These are phyloP conservation scores for Aspergillus sp. DNA, from an alignment of 2,329 filamentous ascomycete species.

Conservation along the genomic window DNA sequence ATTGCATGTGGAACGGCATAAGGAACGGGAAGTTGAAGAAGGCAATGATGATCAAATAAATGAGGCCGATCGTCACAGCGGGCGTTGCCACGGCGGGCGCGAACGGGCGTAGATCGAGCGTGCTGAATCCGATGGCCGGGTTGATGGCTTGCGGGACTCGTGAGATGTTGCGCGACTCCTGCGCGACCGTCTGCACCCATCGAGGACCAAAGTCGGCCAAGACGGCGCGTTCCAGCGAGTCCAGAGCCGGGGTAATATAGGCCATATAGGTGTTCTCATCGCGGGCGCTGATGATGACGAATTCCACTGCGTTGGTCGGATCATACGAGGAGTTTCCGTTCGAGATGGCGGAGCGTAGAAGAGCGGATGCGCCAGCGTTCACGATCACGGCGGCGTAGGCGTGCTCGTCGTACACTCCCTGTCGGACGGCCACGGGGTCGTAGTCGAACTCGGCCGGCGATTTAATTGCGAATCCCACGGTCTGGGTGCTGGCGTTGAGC, in stretches of 20 bases:
- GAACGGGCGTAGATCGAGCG: conserved; percentile 61
- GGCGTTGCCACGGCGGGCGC: conserved; percentile 55
- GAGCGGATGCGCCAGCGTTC: conserved; percentile 60
- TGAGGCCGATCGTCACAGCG: conserved; percentile 61
- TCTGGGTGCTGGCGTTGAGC: conserved; percentile 35
- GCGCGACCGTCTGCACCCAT: conserved; percentile 38
- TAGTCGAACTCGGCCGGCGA: conserved; percentile 54
- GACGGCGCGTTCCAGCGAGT: conserved; percentile 48
- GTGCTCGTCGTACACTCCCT: conserved; percentile 59
- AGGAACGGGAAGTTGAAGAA: conserved; percentile 68
- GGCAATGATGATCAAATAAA: conserved; percentile 66
- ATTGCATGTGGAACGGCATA: conserved; percentile 62
- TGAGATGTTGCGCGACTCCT: conserved; percentile 44
- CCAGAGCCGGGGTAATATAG: conserved; percentile 56
- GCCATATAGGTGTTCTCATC: conserved; percentile 56
- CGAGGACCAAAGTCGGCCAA: conserved; percentile 48
- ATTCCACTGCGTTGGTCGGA: conserved; percentile 58
- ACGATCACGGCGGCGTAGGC: conserved; percentile 63
- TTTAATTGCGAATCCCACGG: conserved; percentile 54
- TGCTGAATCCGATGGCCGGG: conserved; percentile 57
- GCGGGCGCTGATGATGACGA: conserved; percentile 56
- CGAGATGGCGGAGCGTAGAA: conserved; percentile 56
- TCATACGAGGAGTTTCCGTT: conserved; percentile 60
- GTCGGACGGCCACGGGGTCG: conserved; percentile 57
- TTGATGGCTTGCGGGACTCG: conserved; percentile 54